phyloP scores from a whole-genome alignment of 176 grass and related monocot genomes.

The Areca catechu region DNA sequence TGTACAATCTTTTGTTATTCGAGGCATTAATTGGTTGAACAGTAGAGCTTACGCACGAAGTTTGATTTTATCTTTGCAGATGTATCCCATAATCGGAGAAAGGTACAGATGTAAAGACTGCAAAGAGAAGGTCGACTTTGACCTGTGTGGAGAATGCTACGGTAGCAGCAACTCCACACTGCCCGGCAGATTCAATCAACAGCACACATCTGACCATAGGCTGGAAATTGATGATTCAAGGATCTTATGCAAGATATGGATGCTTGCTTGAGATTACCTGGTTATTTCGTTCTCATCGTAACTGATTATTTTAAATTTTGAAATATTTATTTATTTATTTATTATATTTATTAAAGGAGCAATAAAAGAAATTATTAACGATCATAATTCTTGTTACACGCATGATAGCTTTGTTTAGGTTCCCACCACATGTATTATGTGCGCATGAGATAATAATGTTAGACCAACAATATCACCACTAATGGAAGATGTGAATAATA shows the following conservation, averaged over 20 bases:
- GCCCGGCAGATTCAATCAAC: conserved; percentile 83
- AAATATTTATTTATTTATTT: too few species aligned
- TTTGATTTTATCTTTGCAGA: conserved; percentile 19
- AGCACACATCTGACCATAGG: conserved; percentile 74
- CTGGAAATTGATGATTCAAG: conserved; percentile 33
- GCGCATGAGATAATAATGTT: too few species aligned
- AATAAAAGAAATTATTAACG: too few species aligned
- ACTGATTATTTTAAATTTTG: too few species aligned
- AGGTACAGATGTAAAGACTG: conserved; percentile 84
- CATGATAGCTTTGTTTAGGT: too few species aligned
- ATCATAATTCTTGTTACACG: too few species aligned
- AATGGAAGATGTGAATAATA: too few species aligned
- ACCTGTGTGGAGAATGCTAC: conserved; percentile 75
- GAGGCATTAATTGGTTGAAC: not conserved
- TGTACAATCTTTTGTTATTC: not conserved
- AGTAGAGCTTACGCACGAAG: too few species aligned
- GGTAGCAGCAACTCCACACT: conserved; percentile 43
- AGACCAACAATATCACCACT: too few species aligned
- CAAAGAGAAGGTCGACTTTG: conserved; percentile 53
- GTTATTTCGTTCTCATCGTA: too few species aligned
- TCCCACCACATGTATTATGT: too few species aligned
- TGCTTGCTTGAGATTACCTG: not conserved
- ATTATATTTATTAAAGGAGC: too few species aligned
- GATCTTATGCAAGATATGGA: conserved; percentile 1
- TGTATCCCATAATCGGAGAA: conserved; percentile 63